A percentile compares a stretch with the other conserved stretches of the same genome.
These are phyloP conservation scores for Penicillium concentricum DNA, from an alignment of 2,329 filamentous ascomycete species.

Conservation along the genomic window DNA sequence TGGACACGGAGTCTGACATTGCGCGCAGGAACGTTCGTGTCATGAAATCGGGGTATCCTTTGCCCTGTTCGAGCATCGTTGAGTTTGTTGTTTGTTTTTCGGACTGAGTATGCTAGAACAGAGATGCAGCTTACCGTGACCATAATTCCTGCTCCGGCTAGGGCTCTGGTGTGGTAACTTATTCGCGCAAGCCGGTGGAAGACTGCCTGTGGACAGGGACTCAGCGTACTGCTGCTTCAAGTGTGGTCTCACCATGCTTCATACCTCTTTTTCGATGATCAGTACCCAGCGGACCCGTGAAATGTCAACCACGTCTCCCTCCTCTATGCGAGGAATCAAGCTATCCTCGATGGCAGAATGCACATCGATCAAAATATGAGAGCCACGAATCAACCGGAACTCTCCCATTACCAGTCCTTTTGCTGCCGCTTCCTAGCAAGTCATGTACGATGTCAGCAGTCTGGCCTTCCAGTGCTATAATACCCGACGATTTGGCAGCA, in stretches of 20 bases:
- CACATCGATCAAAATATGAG: conserved; percentile 39
- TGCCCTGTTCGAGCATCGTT: conserved; percentile 46
- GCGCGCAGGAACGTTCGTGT: conserved; percentile 55
- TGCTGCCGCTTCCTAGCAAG: conserved; percentile 40
- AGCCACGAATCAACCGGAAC: conserved; percentile 28
- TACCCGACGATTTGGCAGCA: not conserved
- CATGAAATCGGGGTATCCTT: conserved; percentile 63
- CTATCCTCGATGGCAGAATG: conserved; percentile 44
- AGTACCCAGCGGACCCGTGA: conserved; percentile 56
- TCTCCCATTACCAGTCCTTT: conserved; percentile 46
- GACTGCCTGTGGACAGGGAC: conserved; percentile 49
- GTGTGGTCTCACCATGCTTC: not conserved
- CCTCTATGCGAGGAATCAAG: conserved; percentile 51
- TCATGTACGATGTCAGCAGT: not conserved
- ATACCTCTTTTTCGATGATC: conserved; percentile 63
- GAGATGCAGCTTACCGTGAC: conserved; percentile 50
- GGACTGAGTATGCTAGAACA: too few species aligned
- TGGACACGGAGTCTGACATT: conserved; percentile 38
- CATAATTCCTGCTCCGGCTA: conserved; percentile 51
- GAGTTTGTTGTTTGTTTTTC: not conserved
- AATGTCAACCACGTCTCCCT: conserved; percentile 48
- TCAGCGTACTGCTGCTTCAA: not conserved
- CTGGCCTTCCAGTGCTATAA: not conserved
- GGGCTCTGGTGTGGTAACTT: conserved; percentile 43
- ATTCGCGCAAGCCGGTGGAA: conserved; percentile 57